Percentiles rank a stretch among this genome's conserved stretches.
These are phyloP conservation scores for Flaveria linearis DNA, from an alignment of 129 eudicot genomes.

Conservation along the genomic window DNA sequence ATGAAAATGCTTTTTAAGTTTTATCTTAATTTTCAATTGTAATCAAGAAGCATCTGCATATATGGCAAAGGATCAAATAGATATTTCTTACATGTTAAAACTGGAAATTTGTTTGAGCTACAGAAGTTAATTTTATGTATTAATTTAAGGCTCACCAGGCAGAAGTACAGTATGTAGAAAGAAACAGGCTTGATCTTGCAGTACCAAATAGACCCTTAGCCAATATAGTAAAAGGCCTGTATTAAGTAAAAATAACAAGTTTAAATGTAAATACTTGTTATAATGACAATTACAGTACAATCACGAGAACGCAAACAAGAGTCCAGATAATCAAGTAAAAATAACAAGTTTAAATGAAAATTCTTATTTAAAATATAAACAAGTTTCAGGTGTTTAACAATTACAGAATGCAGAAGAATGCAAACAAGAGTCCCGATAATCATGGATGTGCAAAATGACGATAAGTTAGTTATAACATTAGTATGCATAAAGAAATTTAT, in stretches of 20 bases:
- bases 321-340: not conserved
- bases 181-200: constrained; percentile 97
- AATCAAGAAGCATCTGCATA: not conserved
- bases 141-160: constrained; percentile 71
- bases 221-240: constrained; percentile 86
- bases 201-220: constrained; percentile 90
- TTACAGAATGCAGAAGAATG: not conserved
- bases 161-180: constrained; percentile 81
- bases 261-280: not conserved
- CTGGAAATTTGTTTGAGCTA: constrained; percentile 10
- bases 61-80: constrained; percentile 3
- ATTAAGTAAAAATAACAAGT: constrained; percentile 24
- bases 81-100: not conserved
- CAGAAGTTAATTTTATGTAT: not conserved
- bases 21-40: not conserved
- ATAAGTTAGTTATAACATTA: not conserved
- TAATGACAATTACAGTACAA: too few species aligned
- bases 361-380: not conserved
- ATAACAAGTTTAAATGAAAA: not conserved
- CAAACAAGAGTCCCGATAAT: constrained; percentile 13
- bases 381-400: not conserved
- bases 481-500: not conserved
- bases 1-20: not conserved
- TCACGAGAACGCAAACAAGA: constrained; percentile 7
- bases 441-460: constrained; percentile 15